Conservation (phyloP, 2,329 filamentous ascomycete genomes). For the Talaromyces sp. region DNA sequence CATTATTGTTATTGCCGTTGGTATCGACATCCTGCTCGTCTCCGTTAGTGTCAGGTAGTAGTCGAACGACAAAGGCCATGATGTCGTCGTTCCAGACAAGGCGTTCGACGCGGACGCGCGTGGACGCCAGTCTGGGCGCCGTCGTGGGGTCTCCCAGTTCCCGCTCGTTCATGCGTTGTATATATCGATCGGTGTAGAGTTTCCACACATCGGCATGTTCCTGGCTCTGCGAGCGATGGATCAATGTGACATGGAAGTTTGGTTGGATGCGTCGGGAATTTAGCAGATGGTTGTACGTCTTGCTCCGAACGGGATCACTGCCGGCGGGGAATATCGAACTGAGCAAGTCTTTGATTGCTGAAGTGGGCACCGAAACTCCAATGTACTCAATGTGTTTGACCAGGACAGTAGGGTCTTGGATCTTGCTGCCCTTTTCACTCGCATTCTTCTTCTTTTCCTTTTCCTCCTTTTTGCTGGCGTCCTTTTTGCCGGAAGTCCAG, state of each 20-base stretch:
- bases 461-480: conserved; percentile 35
- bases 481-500: conserved; percentile 46
- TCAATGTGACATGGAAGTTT: conserved; percentile 90
- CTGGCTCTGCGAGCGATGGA: conserved; percentile 65
- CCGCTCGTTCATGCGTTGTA: conserved; percentile 25
- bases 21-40: neutral
- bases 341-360: conserved; percentile 54
- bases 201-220: conserved; percentile 69
- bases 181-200: conserved; percentile 60
- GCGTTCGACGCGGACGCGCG: conserved; percentile 52
- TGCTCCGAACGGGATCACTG: conserved; percentile 46
- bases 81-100: conserved; percentile 79
- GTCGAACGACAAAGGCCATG: conserved; percentile 84
- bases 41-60: conserved; percentile 38
- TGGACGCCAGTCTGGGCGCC: conserved; percentile 28
- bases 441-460: conserved; percentile 13
- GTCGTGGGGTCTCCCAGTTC: conserved; percentile 18
- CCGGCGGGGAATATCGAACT: conserved; percentile 60
- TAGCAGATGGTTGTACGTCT: conserved; percentile 71
- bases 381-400: conserved; percentile 63
- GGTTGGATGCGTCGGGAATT: conserved; percentile 69
- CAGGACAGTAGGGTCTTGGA: conserved; percentile 27
- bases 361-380: conserved; percentile 50
- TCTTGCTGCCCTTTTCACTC: conserved; percentile 5
- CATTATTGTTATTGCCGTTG: neutral